Evolutionary conservation across 208 protist species (phyloP), one percentile per base, ranked within the genome.

Genomic region (Trypanosoma brucei): DNA sequence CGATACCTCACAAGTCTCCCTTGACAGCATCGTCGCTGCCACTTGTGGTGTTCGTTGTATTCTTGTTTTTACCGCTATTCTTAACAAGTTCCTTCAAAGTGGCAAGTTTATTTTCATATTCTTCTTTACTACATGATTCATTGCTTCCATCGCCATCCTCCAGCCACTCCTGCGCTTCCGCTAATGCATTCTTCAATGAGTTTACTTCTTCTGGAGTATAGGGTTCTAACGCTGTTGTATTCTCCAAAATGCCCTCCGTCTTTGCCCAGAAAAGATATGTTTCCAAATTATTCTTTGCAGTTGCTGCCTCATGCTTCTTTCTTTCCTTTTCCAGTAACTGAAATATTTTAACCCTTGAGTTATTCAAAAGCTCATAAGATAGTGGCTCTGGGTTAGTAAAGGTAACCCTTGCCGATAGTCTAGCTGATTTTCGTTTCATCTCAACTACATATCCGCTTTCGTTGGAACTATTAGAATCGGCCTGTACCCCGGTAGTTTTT

Each of bases 251-350:
- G 13, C 81, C 86, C 4, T 93, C 84, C 31, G 70, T 59, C 59
- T 90, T 89, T 7, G 63, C 62, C 81, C 82, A 93, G 56, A 91
- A 88, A 8, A 95, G 59, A 65, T 81, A 95, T 2, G 77, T 52
- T 65, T 93, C 84, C n/a, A 95, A 65, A 50, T 92, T 80, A 68
- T 95, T 95, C 57, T 91, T 93, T 6, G 86, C 76, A 22, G 65
- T 65, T 9, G 82, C 72, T 34, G 75, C 62, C 30, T 83, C 71
- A 14, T 79, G 77, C 63, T 88, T 91, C n/a, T 59, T 59, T 35
- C 77, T 55, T 58, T 93, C 89, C n/a, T 81, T 56, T 11, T 75
- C 63, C 52, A 82, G 73, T 33, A 93, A 72, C 4, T 65, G 31
- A 9, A 50, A 7, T 31, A 95, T 61, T 59, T 80, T 91, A 34